Conservation (phyloP, 306 rosid genomes). For the Purshia tridentata region DNA sequence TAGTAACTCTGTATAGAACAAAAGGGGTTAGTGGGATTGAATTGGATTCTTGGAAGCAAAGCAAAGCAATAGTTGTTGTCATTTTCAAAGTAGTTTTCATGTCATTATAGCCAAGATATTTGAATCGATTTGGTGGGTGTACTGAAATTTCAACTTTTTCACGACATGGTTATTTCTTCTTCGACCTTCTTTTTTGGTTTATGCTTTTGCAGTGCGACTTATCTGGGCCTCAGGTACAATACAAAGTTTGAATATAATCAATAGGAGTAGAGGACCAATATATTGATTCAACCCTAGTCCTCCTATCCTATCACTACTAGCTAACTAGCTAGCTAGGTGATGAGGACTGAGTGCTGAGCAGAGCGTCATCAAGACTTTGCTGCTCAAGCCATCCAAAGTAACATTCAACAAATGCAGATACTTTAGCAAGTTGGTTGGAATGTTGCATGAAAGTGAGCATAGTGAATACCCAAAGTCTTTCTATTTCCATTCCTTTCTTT, state of each 20-base stretch:
- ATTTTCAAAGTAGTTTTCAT: constrained; percentile 39
- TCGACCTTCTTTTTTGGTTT: neutral
- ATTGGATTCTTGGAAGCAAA: constrained; percentile 14
- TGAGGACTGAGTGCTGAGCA: neutral
- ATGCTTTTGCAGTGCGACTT: neutral
- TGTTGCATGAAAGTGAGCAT: constrained; percentile 48
- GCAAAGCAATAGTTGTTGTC: constrained; percentile 27
- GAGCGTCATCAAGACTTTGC: neutral
- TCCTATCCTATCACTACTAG: too few relatives aligned
- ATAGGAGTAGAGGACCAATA: neutral
- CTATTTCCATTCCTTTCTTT: neutral
- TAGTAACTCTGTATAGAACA: too few relatives aligned
- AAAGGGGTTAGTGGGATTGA: neutral
- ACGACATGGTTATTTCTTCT: constrained; percentile 30
- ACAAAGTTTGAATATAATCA: neutral
- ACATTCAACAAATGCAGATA: neutral
- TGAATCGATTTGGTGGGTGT: constrained; percentile 44
- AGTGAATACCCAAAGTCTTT: constrained; percentile 35
- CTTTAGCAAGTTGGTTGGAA: constrained; percentile 28
- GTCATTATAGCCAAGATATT: constrained; percentile 40
- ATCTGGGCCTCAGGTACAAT: neutral
- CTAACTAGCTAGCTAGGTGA: too few relatives aligned
- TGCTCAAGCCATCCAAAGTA: neutral
- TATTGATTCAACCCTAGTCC: too few relatives aligned
- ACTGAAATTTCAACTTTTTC: constrained; percentile 33